Percentiles rank a stretch among this genome's conserved stretches.
These are phyloP conservation scores for Athelia sp. DNA, from an alignment of 1,284 basidiomycete species.

Conservation along the genomic window DNA sequence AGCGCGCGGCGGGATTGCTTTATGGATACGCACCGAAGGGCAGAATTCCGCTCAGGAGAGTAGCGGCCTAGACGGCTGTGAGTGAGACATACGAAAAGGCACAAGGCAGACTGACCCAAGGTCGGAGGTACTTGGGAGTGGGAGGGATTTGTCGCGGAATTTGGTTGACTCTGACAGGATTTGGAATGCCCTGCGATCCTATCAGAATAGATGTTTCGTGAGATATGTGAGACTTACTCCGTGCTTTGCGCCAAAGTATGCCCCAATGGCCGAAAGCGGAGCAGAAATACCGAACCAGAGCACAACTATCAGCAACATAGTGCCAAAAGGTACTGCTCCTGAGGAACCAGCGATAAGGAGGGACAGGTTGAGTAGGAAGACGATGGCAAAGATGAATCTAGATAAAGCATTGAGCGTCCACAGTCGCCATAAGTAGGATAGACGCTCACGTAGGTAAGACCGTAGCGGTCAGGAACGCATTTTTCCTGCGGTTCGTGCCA, in stretches of 20 bases:
- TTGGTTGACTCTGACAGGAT: constrained; percentile 87
- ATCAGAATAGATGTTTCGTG: constrained; percentile 1
- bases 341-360: constrained; percentile 84
- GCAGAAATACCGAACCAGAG: constrained; percentile 97
- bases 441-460: constrained; percentile 75
- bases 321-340: constrained; percentile 95
- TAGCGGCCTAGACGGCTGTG: constrained; percentile 48
- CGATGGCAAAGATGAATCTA: constrained; percentile 75
- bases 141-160: constrained; percentile 93
- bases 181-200: constrained; percentile 49
- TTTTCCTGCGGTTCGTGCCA: constrained; percentile 77
- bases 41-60: constrained; percentile 84
- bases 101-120: constrained; percentile 46
- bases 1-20: constrained; percentile 2
- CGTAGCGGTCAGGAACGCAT: constrained; percentile 85
- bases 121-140: constrained; percentile 75
- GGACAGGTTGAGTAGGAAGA: constrained; percentile 86
- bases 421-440: neutral
- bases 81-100: constrained; percentile 2
- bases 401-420: neutral
- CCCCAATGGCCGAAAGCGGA: constrained; percentile 71
- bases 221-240: constrained; percentile 55
- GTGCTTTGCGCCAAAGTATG: constrained; percentile 80
- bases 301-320: constrained; percentile 83
- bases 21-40: constrained; percentile 67